phyloP scores from a whole-genome alignment of 495 filamentous ascomycete genomes.

The Neurospora sp. region DNA sequence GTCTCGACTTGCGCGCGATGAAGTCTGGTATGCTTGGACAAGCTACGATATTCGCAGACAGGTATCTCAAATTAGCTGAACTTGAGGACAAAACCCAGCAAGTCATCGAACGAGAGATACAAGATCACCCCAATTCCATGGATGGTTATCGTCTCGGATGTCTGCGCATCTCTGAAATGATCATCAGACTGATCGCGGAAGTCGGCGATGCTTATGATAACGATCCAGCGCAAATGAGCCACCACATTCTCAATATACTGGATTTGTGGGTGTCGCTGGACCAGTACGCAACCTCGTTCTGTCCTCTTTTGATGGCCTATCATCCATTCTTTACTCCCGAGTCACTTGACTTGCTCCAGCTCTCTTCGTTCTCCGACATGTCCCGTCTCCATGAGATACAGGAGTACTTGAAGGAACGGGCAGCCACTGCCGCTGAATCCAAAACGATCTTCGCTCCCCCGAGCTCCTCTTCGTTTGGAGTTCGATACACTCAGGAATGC shows the following conservation, averaged over 20 bases:
- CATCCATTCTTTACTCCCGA: constrained; percentile 32
- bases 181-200: constrained; percentile 25
- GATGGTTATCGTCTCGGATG: not conserved
- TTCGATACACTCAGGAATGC: not conserved
- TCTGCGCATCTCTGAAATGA: constrained; percentile 21
- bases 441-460: constrained; percentile 30
- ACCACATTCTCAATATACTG: constrained; percentile 31
- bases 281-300: constrained; percentile 17
- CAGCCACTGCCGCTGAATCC: constrained; percentile 19
- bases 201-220: constrained; percentile 32
- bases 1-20: not conserved
- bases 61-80: not conserved
- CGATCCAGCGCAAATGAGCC: constrained; percentile 36
- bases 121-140: not conserved
- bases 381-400: constrained; percentile 25
- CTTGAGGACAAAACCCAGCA: not conserved
- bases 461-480: constrained; percentile 1
- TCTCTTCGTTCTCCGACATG: constrained; percentile 34
- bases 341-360: constrained; percentile 42
- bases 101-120: not conserved
- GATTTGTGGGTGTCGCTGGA: constrained; percentile 38
- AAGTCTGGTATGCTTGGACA: not conserved
- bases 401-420: not conserved
- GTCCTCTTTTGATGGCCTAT: constrained; percentile 26
- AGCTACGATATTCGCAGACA: not conserved